Evolutionary conservation across 2,329 filamentous ascomycete genomes (phyloP).

Genomic region (Lachnellula suecica): DNA sequence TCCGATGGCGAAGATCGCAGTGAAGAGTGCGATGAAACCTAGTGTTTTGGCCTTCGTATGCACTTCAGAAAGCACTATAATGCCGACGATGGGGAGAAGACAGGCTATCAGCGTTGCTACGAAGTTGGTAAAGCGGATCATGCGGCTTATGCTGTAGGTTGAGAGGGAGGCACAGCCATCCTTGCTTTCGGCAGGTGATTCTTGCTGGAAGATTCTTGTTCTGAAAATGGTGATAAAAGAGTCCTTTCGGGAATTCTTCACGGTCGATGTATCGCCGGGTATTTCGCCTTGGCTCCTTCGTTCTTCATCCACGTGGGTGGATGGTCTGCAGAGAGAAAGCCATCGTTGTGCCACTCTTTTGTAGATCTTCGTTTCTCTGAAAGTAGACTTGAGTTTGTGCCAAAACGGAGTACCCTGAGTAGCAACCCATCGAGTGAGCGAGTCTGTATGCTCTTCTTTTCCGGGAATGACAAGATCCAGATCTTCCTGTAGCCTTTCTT

Average conservation of each 20-base stretch:
- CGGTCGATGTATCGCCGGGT: too few species aligned
- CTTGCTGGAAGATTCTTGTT: too few species aligned
- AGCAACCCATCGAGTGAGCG: slow-evolving; percentile 18
- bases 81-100: slow-evolving; percentile 18
- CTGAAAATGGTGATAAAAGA: too few species aligned
- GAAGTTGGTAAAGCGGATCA: slow-evolving; percentile 14
- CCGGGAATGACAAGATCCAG: slow-evolving; percentile 16
- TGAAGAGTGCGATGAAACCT: slow-evolving; percentile 17
- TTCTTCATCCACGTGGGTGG: not conserved
- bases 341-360: too few species aligned
- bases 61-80: slow-evolving; percentile 16
- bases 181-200: too few species aligned
- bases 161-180: too few species aligned
- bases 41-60: slow-evolving; percentile 9
- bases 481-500: not conserved
- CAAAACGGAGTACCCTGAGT: slow-evolving; percentile 15
- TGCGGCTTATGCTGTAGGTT: slow-evolving; percentile 5
- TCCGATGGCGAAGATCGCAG: slow-evolving; percentile 18
- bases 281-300: not conserved
- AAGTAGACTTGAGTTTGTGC: too few species aligned
- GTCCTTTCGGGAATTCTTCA: too few species aligned
- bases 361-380: too few species aligned
- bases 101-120: slow-evolving; percentile 21
- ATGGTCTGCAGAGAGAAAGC: too few species aligned
- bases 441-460: slow-evolving; percentile 6